Conservation (phyloP, 2,329 filamentous ascomycete genomes). For the Trichophyton simii region DNA sequence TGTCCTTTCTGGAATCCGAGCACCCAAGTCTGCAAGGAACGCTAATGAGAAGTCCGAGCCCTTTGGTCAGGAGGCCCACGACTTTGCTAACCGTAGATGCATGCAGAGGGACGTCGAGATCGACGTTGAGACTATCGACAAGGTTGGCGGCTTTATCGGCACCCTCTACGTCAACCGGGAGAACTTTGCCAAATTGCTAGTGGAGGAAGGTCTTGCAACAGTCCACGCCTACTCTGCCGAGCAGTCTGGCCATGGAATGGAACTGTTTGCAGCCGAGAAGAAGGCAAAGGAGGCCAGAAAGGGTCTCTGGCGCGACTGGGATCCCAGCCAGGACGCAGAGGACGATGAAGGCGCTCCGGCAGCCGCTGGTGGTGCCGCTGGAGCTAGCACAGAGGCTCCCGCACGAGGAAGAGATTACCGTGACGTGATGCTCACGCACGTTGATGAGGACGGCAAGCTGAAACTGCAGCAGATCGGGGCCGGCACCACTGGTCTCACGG, state of each 20-base stretch:
- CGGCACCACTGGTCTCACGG: conserved; percentile 71
- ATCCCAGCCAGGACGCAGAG: conserved; percentile 70
- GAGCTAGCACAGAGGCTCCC: conserved; percentile 43
- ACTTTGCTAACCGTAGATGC: conserved; percentile 76
- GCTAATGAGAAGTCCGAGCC: conserved; percentile 75
- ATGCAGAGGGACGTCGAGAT: conserved; percentile 94
- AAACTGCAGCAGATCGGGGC: conserved; percentile 86
- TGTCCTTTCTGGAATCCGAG: conserved; percentile 83
- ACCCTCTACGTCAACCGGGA: conserved; percentile 87
- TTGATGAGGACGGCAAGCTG: conserved; percentile 67
- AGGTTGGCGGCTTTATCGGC: conserved; percentile 94
- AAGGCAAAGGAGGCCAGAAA: conserved; percentile 80
- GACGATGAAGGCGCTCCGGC: conserved; percentile 40
- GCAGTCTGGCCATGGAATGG: conserved; percentile 77
- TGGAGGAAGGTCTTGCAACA: conserved; percentile 85
- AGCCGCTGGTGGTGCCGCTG: conserved; percentile 35
- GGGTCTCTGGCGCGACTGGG: conserved; percentile 87
- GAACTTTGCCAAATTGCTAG: conserved; percentile 82
- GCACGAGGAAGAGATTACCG: conserved; percentile 76
- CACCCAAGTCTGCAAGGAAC: conserved; percentile 72
- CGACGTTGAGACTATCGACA: conserved; percentile 88
- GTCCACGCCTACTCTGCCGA: conserved; percentile 94
- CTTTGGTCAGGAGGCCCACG: conserved; percentile 87
- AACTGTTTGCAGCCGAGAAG: conserved; percentile 77
- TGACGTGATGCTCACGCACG: conserved; percentile 82